Base-by-base conservation (phyloP, 371 early-diverging fungal species). In the Blakeslea trispora region DNA sequence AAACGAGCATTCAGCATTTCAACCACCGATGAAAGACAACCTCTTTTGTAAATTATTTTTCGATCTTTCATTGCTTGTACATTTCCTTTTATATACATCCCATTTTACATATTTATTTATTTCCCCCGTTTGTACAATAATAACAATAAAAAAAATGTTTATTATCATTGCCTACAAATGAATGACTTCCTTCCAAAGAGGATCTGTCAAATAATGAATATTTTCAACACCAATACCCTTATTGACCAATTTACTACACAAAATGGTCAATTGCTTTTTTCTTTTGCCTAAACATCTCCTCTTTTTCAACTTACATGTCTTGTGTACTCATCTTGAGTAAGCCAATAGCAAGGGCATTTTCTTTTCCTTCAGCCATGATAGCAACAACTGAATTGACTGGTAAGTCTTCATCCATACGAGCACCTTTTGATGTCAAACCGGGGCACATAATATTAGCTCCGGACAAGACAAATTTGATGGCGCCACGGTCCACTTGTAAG, bases 361-460 rank as follows among this genome's bases (percentile, higher is more conserved):
- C 90, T 73, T 98, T 98, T 41, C 97, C 99, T 72, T 98, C 97
- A 5, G 97, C 97, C 72, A 88, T 87, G 37, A 98, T 89, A 2
- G 95, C 94, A 2, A 96, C 99, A n/a, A 91, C 77, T 0, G 89
- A 61, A 11, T 81, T 89, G 34, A 71, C 84, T 8, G 91, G 91
- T 28, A 95, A 72, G 45, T 83, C 82, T 23, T 72, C 81, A 39
- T 91, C 89, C 82, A 98, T 83, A 49, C 84, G 71, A 6, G 94
- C 98, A 5, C 97, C 98, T 32, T 87, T 86, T 15, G 93, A 94
- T 21, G 98, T 97, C 68, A 97, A 77, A 34, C 99, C 98, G 11
- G 97, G 98, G 64, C 98, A 97, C 99, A 98, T 98, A 63, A 98
- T 95, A 66, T 96, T 91, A 47, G 98, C 98, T 5, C 96, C 97